Evolutionary conservation across 768 basidiomycete genomes (phyloP).

Genomic region (Podaxis rugospora): DNA sequence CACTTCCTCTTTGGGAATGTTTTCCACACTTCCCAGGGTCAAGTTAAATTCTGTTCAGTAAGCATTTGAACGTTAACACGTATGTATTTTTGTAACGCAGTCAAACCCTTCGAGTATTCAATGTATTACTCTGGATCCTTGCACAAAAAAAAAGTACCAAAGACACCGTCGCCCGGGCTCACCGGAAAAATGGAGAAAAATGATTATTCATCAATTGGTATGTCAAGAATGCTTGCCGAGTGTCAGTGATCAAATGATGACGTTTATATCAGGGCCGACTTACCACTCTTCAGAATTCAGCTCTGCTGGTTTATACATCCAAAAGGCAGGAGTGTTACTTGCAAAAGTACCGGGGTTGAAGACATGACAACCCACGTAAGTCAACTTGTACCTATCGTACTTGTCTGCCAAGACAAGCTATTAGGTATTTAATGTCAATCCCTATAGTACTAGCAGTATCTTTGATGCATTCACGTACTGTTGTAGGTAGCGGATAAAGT

Average conservation of each 20-base stretch:
- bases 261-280: constrained; percentile 12
- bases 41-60: neutral
- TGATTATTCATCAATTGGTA: constrained; percentile 2
- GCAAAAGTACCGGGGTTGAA: constrained; percentile 97
- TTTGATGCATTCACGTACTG: constrained; percentile 44
- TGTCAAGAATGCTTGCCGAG: constrained; percentile 7
- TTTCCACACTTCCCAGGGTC: neutral
- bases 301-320: constrained; percentile 85
- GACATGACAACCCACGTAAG: constrained; percentile 97
- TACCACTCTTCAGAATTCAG: constrained; percentile 84
- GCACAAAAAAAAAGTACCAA: neutral
- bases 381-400: constrained; percentile 93
- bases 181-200: neutral
- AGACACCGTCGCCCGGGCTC: neutral
- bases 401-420: constrained; percentile 93
- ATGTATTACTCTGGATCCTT: neutral
- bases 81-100: neutral
- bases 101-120: neutral
- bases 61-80: neutral
- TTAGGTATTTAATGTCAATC: neutral
- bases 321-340: constrained; percentile 78
- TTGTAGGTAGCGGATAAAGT: constrained; percentile 90
- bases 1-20: constrained; percentile 4
- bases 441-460: neutral
- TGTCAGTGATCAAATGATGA: neutral